phyloP scores from a whole-genome alignment of 768 basidiomycete genomes.

The Pilatotrama ljubarskyi region DNA sequence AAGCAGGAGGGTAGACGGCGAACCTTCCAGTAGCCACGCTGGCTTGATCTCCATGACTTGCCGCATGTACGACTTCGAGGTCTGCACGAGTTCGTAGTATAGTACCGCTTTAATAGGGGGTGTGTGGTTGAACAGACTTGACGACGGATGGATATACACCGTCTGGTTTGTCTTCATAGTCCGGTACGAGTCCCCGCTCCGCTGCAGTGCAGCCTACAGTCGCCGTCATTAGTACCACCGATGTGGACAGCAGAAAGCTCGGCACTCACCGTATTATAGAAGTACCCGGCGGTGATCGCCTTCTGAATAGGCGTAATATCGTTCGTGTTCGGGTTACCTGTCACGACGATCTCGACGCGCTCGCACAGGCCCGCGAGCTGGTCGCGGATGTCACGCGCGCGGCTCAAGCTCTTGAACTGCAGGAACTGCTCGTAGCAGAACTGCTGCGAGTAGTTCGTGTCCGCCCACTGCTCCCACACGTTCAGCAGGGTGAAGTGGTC shows the following conservation, averaged over 20 bases:
- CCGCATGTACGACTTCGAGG: conserved; percentile 95
- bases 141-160: conserved; percentile 95
- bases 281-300: conserved; percentile 92
- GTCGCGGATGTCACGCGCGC: conserved; percentile 94
- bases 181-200: conserved; percentile 95
- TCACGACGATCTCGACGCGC: conserved; percentile 90
- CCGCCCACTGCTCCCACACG: conserved; percentile 99
- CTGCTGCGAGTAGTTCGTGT: conserved; percentile 95
- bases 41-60: conserved; percentile 99
- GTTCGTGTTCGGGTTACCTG: conserved; percentile 86
- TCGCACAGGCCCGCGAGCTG: conserved; percentile 95
- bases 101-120: conserved; percentile 88
- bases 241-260: neutral
- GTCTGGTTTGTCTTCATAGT: conserved; percentile 96
- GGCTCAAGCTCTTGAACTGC: conserved; percentile 90
- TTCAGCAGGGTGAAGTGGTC: conserved; percentile 98
- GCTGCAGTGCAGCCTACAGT: conserved; percentile 82
- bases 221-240: neutral
- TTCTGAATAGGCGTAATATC: conserved; percentile 95
- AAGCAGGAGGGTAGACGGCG: conserved; percentile 26
- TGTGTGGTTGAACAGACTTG: conserved; percentile 91
- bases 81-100: conserved; percentile 98
- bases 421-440: conserved; percentile 96
- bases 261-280: conserved; percentile 81
- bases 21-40: conserved; percentile 88